Evolutionary conservation across 768 basidiomycete genomes (phyloP).

Genomic region (Podaxis sp.): DNA sequence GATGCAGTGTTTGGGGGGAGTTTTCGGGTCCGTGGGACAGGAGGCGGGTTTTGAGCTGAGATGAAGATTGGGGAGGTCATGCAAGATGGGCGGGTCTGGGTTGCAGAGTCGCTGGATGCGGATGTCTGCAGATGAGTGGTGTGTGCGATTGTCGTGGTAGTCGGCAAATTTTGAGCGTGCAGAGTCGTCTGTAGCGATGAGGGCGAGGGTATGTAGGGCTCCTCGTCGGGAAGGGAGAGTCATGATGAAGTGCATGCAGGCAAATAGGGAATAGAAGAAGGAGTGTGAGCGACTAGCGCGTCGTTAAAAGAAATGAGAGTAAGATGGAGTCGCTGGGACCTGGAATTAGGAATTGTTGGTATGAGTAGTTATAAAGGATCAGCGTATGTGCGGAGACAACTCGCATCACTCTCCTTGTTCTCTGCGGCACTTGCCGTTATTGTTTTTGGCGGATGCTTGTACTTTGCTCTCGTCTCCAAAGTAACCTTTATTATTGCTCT

Average conservation of each 20-base stretch:
- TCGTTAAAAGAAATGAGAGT: constrained; percentile 18
- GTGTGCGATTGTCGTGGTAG: constrained; percentile 13
- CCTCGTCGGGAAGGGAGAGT: constrained; percentile 22
- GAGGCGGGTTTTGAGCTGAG: constrained; percentile 23
- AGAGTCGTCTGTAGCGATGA: constrained; percentile 28
- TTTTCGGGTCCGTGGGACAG: constrained; percentile 17
- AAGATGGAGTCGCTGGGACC: constrained; percentile 18
- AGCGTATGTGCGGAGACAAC: constrained; percentile 25
- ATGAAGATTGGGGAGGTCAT: constrained; percentile 26
- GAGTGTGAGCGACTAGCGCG: constrained; percentile 22
- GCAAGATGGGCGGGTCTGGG: constrained; percentile 17
- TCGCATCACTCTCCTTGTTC: neutral
- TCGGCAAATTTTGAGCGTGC: constrained; percentile 18
- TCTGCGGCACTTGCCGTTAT: constrained; percentile 34
- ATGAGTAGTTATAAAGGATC: constrained; percentile 20
- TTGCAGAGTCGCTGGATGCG: constrained; percentile 19
- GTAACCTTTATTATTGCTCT: constrained; percentile 6
- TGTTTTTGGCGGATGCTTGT: constrained; percentile 29
- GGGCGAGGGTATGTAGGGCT: constrained; percentile 38
- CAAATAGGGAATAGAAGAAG: constrained; percentile 22
- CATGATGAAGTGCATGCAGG: constrained; percentile 30
- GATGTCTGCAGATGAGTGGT: constrained; percentile 18
- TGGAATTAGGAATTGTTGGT: constrained; percentile 10
- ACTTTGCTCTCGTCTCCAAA: constrained; percentile 5
- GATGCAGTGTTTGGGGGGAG: constrained; percentile 16